phyloP scores from a whole-genome alignment of 2,329 filamentous ascomycete species.

The Aspergillus hiratsukae region DNA sequence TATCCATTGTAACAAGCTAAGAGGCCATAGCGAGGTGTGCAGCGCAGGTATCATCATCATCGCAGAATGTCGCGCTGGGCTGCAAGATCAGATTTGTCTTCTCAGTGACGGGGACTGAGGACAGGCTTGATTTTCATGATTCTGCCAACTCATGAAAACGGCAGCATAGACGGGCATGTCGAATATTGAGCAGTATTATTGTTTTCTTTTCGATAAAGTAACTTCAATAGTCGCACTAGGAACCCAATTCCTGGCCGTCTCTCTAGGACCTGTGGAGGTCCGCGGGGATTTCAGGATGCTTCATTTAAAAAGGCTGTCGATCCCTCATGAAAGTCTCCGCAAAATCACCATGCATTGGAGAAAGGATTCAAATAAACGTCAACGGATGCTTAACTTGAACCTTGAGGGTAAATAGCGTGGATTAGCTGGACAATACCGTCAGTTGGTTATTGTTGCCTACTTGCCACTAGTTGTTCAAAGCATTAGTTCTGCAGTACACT shows the following conservation, averaged over 20 bases:
- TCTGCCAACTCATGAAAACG: background rate
- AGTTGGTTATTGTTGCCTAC: background rate
- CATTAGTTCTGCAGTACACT: background rate
- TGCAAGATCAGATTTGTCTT: background rate
- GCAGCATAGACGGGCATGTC: background rate
- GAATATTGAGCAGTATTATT: background rate
- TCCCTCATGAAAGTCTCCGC: background rate
- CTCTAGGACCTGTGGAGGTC: background rate
- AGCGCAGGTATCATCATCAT: background rate
- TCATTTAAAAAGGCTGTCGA: slow-evolving; percentile 1
- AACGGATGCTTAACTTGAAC: slow-evolving; percentile 4
- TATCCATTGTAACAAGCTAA: background rate
- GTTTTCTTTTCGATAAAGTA: too few species aligned
- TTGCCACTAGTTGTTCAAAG: background rate
- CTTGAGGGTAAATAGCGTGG: slow-evolving; percentile 3
- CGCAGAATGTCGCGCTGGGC: background rate
- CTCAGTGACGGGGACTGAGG: background rate
- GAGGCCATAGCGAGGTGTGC: background rate
- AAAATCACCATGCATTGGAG: background rate
- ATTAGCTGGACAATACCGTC: slow-evolving; percentile 8
- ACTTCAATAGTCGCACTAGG: background rate
- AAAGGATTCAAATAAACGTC: slow-evolving; percentile 2
- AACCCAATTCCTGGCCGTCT: background rate
- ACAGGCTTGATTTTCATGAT: background rate
- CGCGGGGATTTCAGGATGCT: background rate